Base-by-base conservation (phyloP, 1,284 basidiomycete species). In the Malassezia cuniculi region DNA sequence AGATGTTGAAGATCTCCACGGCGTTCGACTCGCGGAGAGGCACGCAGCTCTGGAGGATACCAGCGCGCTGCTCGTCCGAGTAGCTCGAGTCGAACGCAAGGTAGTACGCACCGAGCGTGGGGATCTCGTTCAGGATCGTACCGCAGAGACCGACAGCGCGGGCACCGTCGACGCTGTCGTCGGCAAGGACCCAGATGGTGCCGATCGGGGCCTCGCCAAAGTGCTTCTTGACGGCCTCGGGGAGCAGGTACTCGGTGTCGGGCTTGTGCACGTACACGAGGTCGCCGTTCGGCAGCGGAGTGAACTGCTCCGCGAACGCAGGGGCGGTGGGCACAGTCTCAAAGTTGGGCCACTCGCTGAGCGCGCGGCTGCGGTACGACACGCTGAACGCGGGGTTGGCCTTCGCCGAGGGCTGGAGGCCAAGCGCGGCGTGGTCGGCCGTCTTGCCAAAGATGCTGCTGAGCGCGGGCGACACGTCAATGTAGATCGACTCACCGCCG, bases 91-190 rank as follows among this genome's bases (percentile, higher is more conserved):
- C 38, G 10, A 46, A 40, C 10, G 31, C 34, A 5, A 46, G 18
- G 20, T 29, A 33, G 11, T 35, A 29, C 27, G 39, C 29, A 19
- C 29, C 32, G 16, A 46, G 16, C 10, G 37, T 46, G 17, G 31
- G 28, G 17, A 46, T 20, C 39, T 46, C 44, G 39, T 46, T 46
- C 5, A 34, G 33, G 20, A 46, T 17, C 2, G 44, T 46, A 19
- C 44, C 44, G 5, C 38, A 36, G 4, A 46, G 26, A 25, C 44
- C 44, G 22, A 41, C 14, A 5, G 33, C 44, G n/a, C 32, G 29
- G 12, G 37, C 34, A 18, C 44, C 44, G 8, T 41, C 44, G 25
- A 22, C 31, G 10, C 34, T 34, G 30, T 46, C 44, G 31, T 46
- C 39, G 6, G 38, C 26, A 9, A 46, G 20, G 17, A 46, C 36